Evolutionary conservation across 192 early-diverging fungal species (phyloP), one percentile per base, ranked within the genome.

Genomic region (Podila epicladia): DNA sequence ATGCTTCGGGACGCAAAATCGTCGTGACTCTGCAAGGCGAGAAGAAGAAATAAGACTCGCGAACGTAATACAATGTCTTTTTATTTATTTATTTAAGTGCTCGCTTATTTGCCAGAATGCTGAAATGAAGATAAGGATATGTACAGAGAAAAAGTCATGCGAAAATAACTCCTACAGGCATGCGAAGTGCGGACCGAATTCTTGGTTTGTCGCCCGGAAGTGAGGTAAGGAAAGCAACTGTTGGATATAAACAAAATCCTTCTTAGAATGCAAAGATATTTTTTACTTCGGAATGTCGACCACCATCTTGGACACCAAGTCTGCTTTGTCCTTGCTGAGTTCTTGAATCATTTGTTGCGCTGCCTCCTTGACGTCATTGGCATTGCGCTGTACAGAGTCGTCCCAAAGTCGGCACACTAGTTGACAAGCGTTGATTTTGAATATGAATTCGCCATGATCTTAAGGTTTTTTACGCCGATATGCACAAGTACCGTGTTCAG

Each of bases 21-120:
- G 88, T 95, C 4, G 87, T 95, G 6, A 95, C 94, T 3, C 59
- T 95, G 12, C 93, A 95, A 72, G 94, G 94, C 37, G 88, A 94
- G 60, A 92, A 63, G 33, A 63, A 38, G 20, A 63, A 63, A 38
- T 37, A n/a, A n/a, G 13, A 0, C 41, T 45, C 2, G 41, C 41
- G 15, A 45, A 12, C 15, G 13, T 4, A 37, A 37, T 19, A 9
- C 22, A 38, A 35, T 62, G 8, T 3, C 9, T 63, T 45, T 63
- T 22, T 2, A 29, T 29, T 29, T 29, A 3, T 29, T 29, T 29
- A 29, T 29, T 63, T 63, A 4, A 35, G 0, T 19, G 29, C 4
- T 37, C 3, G 15, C 24, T 37, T 41, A 37, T 29, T 22, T 38
- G n/a, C 24, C 3, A 24, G 41, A 45, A 45, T 15, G 41, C 41